These are phyloP conservation scores for Panus rudis DNA, from an alignment of 768 basidiomycete genomes.

Conservation along the genomic window DNA sequence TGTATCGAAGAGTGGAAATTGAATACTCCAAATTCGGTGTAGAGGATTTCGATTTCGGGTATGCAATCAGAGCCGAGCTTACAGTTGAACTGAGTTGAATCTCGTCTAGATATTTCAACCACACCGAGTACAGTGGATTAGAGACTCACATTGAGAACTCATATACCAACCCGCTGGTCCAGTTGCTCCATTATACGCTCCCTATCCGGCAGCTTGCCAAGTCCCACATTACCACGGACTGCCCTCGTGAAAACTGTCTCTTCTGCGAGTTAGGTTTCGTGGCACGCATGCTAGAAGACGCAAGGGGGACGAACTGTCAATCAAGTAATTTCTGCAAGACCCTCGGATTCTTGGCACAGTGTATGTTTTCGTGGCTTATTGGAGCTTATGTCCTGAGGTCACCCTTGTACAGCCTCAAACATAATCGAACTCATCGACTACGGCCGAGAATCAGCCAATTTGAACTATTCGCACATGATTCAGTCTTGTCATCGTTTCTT, in stretches of 20 bases:
- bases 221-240: slow-evolving; percentile 85
- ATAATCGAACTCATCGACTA: slow-evolving; percentile 88
- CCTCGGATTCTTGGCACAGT: slow-evolving; percentile 81
- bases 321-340: slow-evolving; percentile 96
- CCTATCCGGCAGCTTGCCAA: slow-evolving; percentile 82
- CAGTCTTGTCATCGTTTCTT: slow-evolving; percentile 95
- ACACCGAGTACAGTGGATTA: slow-evolving; percentile 82
- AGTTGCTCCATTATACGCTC: slow-evolving; percentile 79
- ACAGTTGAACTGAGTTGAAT: slow-evolving; percentile 2
- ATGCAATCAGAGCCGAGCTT: slow-evolving; percentile 15
- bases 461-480: slow-evolving; percentile 83
- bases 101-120: slow-evolving; percentile 78
- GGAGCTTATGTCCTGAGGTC: too few species aligned
- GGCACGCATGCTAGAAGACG: slow-evolving; percentile 93
- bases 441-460: slow-evolving; percentile 63
- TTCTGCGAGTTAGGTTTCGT: slow-evolving; percentile 94
- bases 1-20: slow-evolving; percentile 92
- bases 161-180: slow-evolving; percentile 87
- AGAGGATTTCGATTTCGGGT: slow-evolving; percentile 99
- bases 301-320: slow-evolving; percentile 89
- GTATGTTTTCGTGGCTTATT: slow-evolving; percentile 35
- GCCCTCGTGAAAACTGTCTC: slow-evolving; percentile 86
- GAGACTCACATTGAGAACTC: slow-evolving; percentile 98
- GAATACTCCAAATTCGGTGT: slow-evolving; percentile 98
- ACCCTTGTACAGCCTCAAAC: slow-evolving; percentile 43